These are phyloP conservation scores for Vigna nakashimae DNA, from an alignment of 306 rosid genomes.

Conservation along the genomic window DNA sequence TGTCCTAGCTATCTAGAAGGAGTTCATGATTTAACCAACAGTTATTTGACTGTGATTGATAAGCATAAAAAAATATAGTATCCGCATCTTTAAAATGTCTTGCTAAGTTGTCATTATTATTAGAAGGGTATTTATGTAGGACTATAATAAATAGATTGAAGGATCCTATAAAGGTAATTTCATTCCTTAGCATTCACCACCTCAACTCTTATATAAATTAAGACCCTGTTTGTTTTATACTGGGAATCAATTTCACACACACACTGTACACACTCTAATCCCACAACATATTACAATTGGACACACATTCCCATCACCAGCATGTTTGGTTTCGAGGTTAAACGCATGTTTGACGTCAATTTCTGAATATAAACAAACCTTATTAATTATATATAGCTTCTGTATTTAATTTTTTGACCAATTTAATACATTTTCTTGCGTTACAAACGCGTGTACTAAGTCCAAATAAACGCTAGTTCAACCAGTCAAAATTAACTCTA, in stretches of 20 bases:
- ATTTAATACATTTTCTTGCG: background rate
- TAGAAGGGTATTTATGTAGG: background rate
- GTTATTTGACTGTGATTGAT: background rate
- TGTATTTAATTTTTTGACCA: background rate
- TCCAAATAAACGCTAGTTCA: background rate
- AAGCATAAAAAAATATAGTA: too few species aligned
- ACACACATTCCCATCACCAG: background rate
- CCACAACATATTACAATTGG: background rate
- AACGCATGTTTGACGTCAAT: background rate
- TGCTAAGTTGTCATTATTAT: slow-evolving; percentile 1
- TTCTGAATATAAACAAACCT: background rate
- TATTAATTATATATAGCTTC: background rate
- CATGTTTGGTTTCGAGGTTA: background rate
- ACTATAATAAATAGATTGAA: background rate
- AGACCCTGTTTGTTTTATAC: background rate
- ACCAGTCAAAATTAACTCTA: background rate
- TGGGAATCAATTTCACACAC: background rate
- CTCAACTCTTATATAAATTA: background rate
- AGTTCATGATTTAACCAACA: slow-evolving; percentile 22
- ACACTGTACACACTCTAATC: background rate
- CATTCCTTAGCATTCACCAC: background rate
- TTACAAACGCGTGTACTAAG: background rate
- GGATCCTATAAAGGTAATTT: slow-evolving; percentile 32
- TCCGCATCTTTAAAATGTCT: too few species aligned
- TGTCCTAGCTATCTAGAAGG: background rate